Evolutionary conservation across 345 rosid species (phyloP), one percentile per base, ranked within the genome.

Genomic region (Populus ilicifolia): DNA sequence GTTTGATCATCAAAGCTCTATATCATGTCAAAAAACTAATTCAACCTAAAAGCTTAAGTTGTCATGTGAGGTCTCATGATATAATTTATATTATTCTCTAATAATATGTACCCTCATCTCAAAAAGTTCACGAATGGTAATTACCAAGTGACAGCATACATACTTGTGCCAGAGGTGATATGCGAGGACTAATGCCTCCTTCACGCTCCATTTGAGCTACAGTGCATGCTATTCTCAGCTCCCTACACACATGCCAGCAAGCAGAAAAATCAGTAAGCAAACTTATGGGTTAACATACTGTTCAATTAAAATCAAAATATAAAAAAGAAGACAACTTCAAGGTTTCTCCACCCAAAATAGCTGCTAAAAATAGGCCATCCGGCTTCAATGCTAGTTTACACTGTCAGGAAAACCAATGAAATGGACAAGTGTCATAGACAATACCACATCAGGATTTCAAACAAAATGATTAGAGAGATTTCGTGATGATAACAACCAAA

Each of bases 341-440:
- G 71, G 98, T 93, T 88, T 96, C 99, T 78, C 99, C 99, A 67
- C 99, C 99, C 82, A 96, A 93, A 89, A 96, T 96, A 77, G 99
- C 96, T 80, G 94, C 99, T 78, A 96, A 87, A 84, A 96, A 96
- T 20, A 96, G 92, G 80, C 99, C 99, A 88, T 96, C 99, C 4
- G 99, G 97, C 89, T 96, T 96, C 94, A 96, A 78, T 14, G 98
- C 99, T 78, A 96, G 80, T 75, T 88, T 93, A 84, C 93, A 86
- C 99, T 96, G 97, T 75, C 88, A 79, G 13, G 8, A 79, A 70
- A 78, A 68, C 70, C 66, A 85, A 83, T 56, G 66, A 67, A 66
- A 83, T 38, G 75, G 81, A 81, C 78, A 71, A 39, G 70, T 39
- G 84, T 84, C 73, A 81, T 25, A 30, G 71, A 78, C 70, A 82